Conservation (phyloP, 345 rosid genomes). For the Populus euphratica region DNA sequence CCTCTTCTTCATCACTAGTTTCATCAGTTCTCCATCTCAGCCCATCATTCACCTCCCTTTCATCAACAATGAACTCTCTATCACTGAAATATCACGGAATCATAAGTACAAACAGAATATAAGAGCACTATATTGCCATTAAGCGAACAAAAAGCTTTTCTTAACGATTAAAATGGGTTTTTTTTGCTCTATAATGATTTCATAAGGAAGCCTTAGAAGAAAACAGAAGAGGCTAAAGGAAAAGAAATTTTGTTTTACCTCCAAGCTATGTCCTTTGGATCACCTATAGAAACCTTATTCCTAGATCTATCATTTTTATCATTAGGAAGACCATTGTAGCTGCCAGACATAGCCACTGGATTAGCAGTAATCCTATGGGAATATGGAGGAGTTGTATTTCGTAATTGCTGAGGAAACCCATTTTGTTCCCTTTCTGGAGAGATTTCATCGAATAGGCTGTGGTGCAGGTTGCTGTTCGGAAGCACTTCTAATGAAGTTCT, state of each 20-base stretch:
- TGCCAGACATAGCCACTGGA: conserved; percentile 33
- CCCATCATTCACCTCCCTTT: conserved; percentile 36
- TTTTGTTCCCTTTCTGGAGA: conserved; percentile 47
- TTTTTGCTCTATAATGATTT: neutral
- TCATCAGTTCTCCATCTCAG: conserved; percentile 90
- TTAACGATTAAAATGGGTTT: too few species aligned
- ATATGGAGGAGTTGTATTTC: conserved; percentile 33
- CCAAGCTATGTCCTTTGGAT: conserved; percentile 49
- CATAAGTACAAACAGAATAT: neutral
- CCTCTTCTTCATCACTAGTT: conserved; percentile 73
- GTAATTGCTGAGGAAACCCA: conserved; percentile 40
- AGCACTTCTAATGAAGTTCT: conserved; percentile 27
- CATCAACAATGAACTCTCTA: conserved; percentile 34
- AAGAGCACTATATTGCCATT: neutral
- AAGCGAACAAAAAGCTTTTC: neutral
- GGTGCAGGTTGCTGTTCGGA: conserved; percentile 30
- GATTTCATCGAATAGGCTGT: conserved; percentile 27
- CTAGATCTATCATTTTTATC: conserved; percentile 31
- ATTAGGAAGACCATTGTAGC: conserved; percentile 32
- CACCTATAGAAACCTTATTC: conserved; percentile 41
- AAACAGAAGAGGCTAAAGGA: neutral
- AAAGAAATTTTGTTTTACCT: conserved; percentile 35
- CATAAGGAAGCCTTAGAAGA: neutral
- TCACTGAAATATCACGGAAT: conserved; percentile 28
- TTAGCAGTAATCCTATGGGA: conserved; percentile 32